Evolutionary conservation across 805 yeast genomes (phyloP).

Genomic region (Ogataea thermomethanolica): DNA sequence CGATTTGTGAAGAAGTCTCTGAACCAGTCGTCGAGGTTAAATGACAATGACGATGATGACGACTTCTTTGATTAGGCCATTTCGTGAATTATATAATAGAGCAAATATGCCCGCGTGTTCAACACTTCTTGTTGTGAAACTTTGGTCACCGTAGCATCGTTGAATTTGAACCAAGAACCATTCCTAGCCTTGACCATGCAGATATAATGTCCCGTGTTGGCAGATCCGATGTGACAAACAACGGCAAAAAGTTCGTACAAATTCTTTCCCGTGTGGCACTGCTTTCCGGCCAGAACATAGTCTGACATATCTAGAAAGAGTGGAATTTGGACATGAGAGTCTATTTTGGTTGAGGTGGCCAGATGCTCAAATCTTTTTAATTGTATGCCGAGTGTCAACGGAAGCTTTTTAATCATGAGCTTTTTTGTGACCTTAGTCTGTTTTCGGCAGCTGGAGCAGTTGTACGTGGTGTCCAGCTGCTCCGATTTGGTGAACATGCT

Average conservation of each 20-base stretch:
- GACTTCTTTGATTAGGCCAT: constrained; percentile 46
- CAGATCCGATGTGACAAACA: constrained; percentile 87
- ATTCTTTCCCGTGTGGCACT: constrained; percentile 18
- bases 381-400: constrained; percentile 80
- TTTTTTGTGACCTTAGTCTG: constrained; percentile 69
- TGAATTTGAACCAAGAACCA: constrained; percentile 86
- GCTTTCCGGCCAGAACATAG: constrained; percentile 37
- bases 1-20: constrained; percentile 58
- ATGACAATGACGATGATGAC: constrained; percentile 39
- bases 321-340: constrained; percentile 71
- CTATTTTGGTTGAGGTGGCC: constrained; percentile 63
- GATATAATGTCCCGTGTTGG: constrained; percentile 93
- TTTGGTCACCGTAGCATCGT: constrained; percentile 77
- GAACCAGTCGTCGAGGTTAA: constrained; percentile 36
- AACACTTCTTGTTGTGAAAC: constrained; percentile 64
- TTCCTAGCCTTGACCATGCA: constrained; percentile 69
- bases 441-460: constrained; percentile 63
- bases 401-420: constrained; percentile 62
- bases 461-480: constrained; percentile 67
- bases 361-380: constrained; percentile 74
- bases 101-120: constrained; percentile 71
- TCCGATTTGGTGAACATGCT: constrained; percentile 76
- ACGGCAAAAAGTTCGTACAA: constrained; percentile 82
- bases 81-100: constrained; percentile 61
- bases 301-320: constrained; percentile 65